Evolutionary conservation across 2,329 filamentous ascomycete species (phyloP).

Genomic region (Phialophora macrospora): DNA sequence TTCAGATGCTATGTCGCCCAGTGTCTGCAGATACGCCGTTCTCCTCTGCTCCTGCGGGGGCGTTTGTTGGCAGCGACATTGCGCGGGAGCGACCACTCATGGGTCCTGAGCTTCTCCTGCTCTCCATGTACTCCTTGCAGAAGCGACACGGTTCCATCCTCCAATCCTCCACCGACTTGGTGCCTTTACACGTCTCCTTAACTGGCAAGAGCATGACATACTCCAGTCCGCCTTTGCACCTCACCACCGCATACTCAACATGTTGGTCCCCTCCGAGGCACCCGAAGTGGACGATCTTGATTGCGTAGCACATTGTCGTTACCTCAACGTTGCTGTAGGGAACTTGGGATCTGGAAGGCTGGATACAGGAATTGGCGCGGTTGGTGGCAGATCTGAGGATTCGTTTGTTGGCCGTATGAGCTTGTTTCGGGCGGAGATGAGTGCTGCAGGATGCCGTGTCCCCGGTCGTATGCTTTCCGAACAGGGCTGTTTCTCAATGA

Average conservation of each 20-base stretch:
- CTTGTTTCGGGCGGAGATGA: conserved; percentile 5
- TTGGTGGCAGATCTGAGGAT: conserved; percentile 1
- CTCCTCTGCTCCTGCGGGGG: conserved; percentile 3
- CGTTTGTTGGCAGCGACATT: conserved; percentile 21
- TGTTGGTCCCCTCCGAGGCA: conserved; percentile 25
- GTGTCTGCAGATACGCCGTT: background rate
- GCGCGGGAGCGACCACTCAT: conserved; percentile 14
- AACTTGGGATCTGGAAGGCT: background rate
- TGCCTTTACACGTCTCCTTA: conserved; percentile 22
- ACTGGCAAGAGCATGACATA: conserved; percentile 25
- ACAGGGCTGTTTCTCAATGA: background rate
- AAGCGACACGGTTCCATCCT: conserved; percentile 31
- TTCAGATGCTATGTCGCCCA: background rate
- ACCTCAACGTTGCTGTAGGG: background rate
- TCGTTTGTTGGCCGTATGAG: background rate
- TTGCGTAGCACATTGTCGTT: conserved; percentile 27
- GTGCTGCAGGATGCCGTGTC: conserved; percentile 17
- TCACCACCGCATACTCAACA: conserved; percentile 17
- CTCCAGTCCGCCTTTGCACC: conserved; percentile 28
- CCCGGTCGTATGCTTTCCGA: background rate
- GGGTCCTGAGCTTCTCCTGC: background rate
- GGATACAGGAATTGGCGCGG: background rate
- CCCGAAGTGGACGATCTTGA: conserved; percentile 32
- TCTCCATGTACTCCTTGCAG: conserved; percentile 24
- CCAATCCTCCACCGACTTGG: conserved; percentile 26